Percentiles rank a stretch among this genome's conserved stretches.
These are phyloP conservation scores for Scenedesmus sp. DNA, from an alignment of 163 green algal genomes.

Conservation along the genomic window DNA sequence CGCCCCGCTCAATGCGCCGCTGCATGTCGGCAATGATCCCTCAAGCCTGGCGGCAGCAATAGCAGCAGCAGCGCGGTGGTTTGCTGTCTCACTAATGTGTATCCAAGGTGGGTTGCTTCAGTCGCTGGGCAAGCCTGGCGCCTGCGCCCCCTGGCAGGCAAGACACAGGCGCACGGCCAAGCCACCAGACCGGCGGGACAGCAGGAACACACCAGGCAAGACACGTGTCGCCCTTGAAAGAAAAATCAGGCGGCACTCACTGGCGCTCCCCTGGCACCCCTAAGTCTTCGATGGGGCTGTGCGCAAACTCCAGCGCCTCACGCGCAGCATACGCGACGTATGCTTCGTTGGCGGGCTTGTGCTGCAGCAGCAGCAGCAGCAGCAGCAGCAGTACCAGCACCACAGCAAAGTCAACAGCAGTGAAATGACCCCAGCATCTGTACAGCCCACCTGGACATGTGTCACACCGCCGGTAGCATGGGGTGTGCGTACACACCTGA, in stretches of 20 bases:
- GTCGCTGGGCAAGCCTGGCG: too few species aligned
- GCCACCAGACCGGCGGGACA: too few species aligned
- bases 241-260: too few species aligned
- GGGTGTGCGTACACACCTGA: too few species aligned
- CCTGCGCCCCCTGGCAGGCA: too few species aligned
- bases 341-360: constrained; percentile 44
- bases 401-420: background rate
- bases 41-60: constrained; percentile 60
- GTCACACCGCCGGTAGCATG: too few species aligned
- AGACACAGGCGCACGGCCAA: too few species aligned
- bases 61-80: constrained; percentile 19
- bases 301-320: constrained; percentile 71
- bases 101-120: too few species aligned
- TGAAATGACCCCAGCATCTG: background rate
- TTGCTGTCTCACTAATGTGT: too few species aligned
- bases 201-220: too few species aligned
- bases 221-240: too few species aligned
- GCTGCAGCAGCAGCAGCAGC: constrained; percentile 13
- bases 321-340: constrained; percentile 47
- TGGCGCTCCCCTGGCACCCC: constrained; percentile 61
- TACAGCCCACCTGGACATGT: too few species aligned
- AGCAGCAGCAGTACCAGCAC: background rate
- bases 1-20: constrained; percentile 63
- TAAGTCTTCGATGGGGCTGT: constrained; percentile 83
- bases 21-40: constrained; percentile 70